phyloP scores from a whole-genome alignment of 257 asterid genomes.

The Penstemon davidsonii region DNA sequence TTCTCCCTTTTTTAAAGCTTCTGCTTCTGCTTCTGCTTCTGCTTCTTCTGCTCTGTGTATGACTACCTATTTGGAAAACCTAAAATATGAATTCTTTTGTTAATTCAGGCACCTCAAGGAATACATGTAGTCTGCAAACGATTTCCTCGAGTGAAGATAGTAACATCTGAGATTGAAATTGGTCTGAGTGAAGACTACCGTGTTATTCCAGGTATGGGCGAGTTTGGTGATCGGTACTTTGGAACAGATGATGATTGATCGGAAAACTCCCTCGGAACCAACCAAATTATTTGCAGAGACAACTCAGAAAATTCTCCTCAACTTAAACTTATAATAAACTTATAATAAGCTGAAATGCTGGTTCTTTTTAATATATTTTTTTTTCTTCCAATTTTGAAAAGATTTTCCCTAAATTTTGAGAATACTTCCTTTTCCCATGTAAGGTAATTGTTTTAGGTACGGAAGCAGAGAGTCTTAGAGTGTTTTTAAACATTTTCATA shows the following conservation, averaged over 20 bases:
- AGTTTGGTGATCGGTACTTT: slow-evolving; percentile 92
- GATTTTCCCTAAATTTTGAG: slow-evolving; percentile 21
- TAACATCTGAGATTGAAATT: slow-evolving; percentile 95
- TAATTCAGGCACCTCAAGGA: slow-evolving; percentile 93
- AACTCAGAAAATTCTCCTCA: slow-evolving; percentile 7
- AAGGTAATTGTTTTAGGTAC: background rate
- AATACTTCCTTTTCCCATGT: slow-evolving; percentile 4
- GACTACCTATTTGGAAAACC: background rate
- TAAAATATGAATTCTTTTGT: background rate
- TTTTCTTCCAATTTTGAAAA: slow-evolving; percentile 11
- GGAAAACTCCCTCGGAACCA: slow-evolving; percentile 9
- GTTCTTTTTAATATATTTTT: no score
- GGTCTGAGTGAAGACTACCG: slow-evolving; percentile 86
- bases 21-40: background rate
- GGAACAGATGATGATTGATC: slow-evolving; percentile 88
- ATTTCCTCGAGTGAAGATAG: slow-evolving; percentile 90
- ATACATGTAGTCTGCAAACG: slow-evolving; percentile 87
- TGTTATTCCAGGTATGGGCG: slow-evolving; percentile 98
- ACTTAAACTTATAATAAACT: slow-evolving; percentile 21
- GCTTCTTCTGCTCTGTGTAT: background rate
- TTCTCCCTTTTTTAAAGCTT: background rate
- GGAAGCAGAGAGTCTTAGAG: background rate
- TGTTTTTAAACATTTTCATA: no score
- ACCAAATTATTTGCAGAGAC: slow-evolving; percentile 17
- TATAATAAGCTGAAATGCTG: slow-evolving; percentile 23